Conservation (phyloP, 345 rosid genomes). For the thale cress (Arabidopsis thaliana) region TAIR10.1 NC_003071.7:16802501-16803000, state of each 20-base stretch:
- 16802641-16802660: background rate
- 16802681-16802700: constrained; percentile 34
- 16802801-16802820: constrained; percentile 15
- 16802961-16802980: background rate
- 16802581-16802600: background rate
- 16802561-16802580: background rate
- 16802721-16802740: constrained; percentile 35
- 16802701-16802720: constrained; percentile 42
- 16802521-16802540: constrained; percentile 11
- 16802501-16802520: background rate
- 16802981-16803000: background rate
- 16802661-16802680: constrained; percentile 25
- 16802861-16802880: background rate
- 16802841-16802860: background rate
- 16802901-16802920: background rate
- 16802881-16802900: too few species aligned
- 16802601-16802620: background rate
- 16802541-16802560: background rate
- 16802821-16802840: background rate
- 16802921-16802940: background rate
- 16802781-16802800: background rate
- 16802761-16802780: constrained; percentile 16
- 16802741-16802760: constrained; percentile 37
- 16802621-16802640: constrained; percentile 9
- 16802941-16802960: background rate